These are phyloP conservation scores for Peronospora farinosa DNA, from an alignment of 352 stramenopile genomes.

Conservation along the genomic window DNA sequence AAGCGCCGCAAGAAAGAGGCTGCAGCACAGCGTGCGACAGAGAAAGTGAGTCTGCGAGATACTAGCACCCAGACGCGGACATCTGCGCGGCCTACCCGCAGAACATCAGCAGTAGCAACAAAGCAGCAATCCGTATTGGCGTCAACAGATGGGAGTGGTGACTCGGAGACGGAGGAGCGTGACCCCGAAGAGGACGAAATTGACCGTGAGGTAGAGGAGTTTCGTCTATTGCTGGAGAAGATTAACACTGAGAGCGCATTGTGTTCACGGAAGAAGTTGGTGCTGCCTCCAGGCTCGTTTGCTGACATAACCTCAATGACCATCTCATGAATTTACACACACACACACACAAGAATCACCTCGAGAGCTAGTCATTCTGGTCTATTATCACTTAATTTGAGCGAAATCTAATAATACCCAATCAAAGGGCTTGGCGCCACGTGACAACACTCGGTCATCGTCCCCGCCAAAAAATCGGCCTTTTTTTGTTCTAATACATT, in stretches of 20 bases:
- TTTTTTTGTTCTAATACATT: conserved; percentile 10
- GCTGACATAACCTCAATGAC: conserved; percentile 29
- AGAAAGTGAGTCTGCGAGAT: conserved; percentile 16
- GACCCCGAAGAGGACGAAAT: conserved; percentile 49
- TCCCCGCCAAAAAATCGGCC: conserved; percentile 11
- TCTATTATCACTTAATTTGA: not conserved
- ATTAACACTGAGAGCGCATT: conserved; percentile 53
- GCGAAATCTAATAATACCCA: not conserved
- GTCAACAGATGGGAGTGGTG: conserved; percentile 21
- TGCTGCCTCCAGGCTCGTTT: conserved; percentile 63
- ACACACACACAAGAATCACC: too few species aligned
- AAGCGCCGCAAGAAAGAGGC: conserved; percentile 67
- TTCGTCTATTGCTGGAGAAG: conserved; percentile 62
- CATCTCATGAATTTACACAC: conserved; percentile 16
- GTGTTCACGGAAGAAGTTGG: conserved; percentile 58
- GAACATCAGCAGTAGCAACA: not conserved
- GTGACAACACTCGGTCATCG: not conserved
- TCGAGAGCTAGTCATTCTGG: not conserved
- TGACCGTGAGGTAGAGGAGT: conserved; percentile 73
- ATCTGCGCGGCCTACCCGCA: conserved; percentile 11
- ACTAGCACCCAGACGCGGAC: not conserved
- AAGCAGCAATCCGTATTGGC: conserved; percentile 11
- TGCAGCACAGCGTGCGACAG: conserved; percentile 26
- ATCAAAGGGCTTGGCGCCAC: conserved; percentile 12
- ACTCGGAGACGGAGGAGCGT: conserved; percentile 22